Conservation (phyloP, 805 yeast genomes). For the Yamadazyma takamatsuzukensis region DNA sequence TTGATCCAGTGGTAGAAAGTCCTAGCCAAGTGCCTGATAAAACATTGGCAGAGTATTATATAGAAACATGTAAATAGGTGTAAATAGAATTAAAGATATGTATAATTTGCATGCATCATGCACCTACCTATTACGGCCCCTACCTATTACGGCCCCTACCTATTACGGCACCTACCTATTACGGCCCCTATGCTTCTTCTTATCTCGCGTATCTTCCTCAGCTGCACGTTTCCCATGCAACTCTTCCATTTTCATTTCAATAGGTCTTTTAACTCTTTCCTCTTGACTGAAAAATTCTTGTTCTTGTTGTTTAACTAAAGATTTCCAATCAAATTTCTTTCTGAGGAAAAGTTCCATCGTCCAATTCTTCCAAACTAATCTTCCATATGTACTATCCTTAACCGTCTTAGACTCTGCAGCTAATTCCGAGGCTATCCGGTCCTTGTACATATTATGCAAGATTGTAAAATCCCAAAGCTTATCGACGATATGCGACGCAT, state of each 20-base stretch:
- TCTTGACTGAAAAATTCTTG: conserved; percentile 22
- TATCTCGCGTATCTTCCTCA: too few species aligned
- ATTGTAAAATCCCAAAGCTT: conserved; percentile 76
- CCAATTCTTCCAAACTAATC: conserved; percentile 95
- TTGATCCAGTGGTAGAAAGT: conserved; percentile 82
- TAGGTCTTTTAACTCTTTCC: conserved; percentile 31
- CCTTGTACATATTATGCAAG: conserved; percentile 78
- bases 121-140: conserved; percentile 15
- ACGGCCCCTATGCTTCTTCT: background rate
- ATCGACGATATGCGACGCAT: conserved; percentile 90
- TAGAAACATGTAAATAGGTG: conserved; percentile 9
- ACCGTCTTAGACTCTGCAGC: conserved; percentile 57
- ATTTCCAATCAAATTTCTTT: conserved; percentile 81
- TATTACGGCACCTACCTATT: conserved; percentile 1
- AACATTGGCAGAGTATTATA: conserved; percentile 53
- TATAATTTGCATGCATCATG: conserved; percentile 1
- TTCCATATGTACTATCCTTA: conserved; percentile 84
- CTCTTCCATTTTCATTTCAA: conserved; percentile 39
- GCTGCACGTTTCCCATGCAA: conserved; percentile 30
- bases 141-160: conserved; percentile 7
- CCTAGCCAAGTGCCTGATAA: conserved; percentile 62
- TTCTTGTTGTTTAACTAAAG: conserved; percentile 47
- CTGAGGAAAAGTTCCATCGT: conserved; percentile 72
- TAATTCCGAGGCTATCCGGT: conserved; percentile 73
- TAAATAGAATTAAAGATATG: conserved; percentile 3